A percentile compares a stretch with the other conserved stretches of the same genome.
phyloP scores from a whole-genome alignment of 805 yeast genomes.

The Spathaspora sp. region DNA sequence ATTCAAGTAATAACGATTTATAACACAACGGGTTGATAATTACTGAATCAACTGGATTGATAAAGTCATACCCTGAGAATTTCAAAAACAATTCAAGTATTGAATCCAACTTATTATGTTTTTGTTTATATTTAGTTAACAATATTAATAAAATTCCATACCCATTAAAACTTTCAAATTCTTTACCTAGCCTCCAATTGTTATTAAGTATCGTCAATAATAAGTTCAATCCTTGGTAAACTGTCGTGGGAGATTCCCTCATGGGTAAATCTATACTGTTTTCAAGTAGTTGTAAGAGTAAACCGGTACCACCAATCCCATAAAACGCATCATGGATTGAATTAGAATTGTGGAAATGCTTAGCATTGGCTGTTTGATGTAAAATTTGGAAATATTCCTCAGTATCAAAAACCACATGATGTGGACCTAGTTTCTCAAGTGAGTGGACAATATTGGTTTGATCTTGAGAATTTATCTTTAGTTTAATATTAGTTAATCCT shows the following conservation, averaged over 20 bases:
- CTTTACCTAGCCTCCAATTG: constrained; percentile 50
- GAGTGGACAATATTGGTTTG: constrained; percentile 13
- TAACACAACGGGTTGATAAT: constrained; percentile 57
- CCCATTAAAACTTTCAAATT: constrained; percentile 59
- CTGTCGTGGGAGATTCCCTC: constrained; percentile 12
- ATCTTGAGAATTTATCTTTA: constrained; percentile 5
- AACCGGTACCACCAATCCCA: constrained; percentile 50
- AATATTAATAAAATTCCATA: constrained; percentile 56
- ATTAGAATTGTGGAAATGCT: constrained; percentile 17
- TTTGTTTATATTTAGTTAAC: constrained; percentile 41
- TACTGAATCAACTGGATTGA: constrained; percentile 51
- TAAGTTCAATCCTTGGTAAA: constrained; percentile 33
- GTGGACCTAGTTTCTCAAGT: constrained; percentile 13
- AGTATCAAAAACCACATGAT: constrained; percentile 19
- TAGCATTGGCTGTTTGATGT: constrained; percentile 4
- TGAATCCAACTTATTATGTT: constrained; percentile 18
- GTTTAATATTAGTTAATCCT: constrained; percentile 27
- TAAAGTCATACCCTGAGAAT: constrained; percentile 54
- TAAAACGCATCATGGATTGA: constrained; percentile 33
- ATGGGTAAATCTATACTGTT: constrained; percentile 22
- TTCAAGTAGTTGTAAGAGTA: constrained; percentile 46
- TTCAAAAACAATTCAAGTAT: constrained; percentile 47
- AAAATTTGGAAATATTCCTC: constrained; percentile 10
- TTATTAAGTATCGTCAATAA: constrained; percentile 42
- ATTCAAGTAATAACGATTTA: constrained; percentile 44